A percentile compares a stretch with the other conserved stretches of the same genome.
Conservation (phyloP, 2,329 filamentous ascomycete species). For the Ophiobolus disseminans region DNA sequence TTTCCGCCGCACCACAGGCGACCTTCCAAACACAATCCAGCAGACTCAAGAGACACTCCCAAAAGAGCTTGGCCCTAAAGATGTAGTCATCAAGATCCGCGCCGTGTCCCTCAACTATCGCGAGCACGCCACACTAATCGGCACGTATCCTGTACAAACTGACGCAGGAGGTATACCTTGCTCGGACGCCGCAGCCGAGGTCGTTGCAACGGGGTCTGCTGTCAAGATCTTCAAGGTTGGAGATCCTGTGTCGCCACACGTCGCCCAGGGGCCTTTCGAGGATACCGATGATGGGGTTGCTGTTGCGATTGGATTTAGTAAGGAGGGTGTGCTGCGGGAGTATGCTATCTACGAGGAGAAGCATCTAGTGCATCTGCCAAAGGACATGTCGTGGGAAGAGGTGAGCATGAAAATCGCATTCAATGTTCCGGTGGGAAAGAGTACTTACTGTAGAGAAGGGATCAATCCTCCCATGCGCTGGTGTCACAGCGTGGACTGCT, state of each 20-base stretch:
- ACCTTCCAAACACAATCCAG: not conserved
- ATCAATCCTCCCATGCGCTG: slow-evolving; percentile 16
- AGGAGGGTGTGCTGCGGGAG: slow-evolving; percentile 19
- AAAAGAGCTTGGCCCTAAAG: not conserved
- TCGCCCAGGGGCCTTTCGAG: slow-evolving; percentile 10
- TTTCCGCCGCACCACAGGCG: not conserved
- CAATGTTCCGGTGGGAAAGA: not conserved
- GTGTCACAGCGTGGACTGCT: slow-evolving; percentile 25
- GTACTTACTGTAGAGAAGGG: slow-evolving; percentile 5
- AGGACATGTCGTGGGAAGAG: slow-evolving; percentile 1
- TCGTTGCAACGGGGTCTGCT: slow-evolving; percentile 9
- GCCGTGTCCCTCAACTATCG: slow-evolving; percentile 24
- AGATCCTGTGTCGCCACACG: slow-evolving; percentile 20
- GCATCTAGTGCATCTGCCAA: not conserved
- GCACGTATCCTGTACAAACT: slow-evolving; percentile 12
- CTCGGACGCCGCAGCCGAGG: slow-evolving; percentile 19
- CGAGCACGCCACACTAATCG: slow-evolving; percentile 17
- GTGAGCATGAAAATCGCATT: not conserved
- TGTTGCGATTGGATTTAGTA: slow-evolving; percentile 1
- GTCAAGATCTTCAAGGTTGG: slow-evolving; percentile 17
- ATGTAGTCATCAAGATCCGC: slow-evolving; percentile 21
- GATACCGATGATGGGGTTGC: slow-evolving; percentile 4
- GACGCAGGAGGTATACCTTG: slow-evolving; percentile 18
- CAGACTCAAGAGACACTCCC: not conserved
- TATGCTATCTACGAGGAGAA: slow-evolving; percentile 10